Evolutionary conservation across 2,329 filamentous ascomycete species (phyloP).

Genomic region (Fusarium humuli): DNA sequence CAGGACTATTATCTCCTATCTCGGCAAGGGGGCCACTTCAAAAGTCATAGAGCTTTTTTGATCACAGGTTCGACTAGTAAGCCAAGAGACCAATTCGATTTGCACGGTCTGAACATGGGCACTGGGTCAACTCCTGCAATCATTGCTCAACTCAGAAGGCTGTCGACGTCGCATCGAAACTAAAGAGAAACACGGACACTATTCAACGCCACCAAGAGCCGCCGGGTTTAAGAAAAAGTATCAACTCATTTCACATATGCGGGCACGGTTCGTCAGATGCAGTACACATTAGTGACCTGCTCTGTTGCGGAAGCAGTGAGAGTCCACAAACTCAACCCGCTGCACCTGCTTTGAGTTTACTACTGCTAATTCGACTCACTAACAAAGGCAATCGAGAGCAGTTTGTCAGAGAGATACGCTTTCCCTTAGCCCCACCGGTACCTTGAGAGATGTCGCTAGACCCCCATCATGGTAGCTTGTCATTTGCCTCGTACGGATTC

Average conservation of each 20-base stretch:
- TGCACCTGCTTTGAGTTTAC: slow-evolving; percentile 15
- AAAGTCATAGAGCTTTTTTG: neutral
- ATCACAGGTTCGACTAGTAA: slow-evolving; percentile 3
- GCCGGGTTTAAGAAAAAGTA: slow-evolving; percentile 22
- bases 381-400: slow-evolving; percentile 1
- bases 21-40: neutral
- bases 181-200: slow-evolving; percentile 20
- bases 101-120: neutral
- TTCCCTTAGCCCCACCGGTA: neutral
- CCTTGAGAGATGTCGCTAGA: slow-evolving; percentile 3
- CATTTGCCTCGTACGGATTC: slow-evolving; percentile 26
- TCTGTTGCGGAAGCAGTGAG: neutral
- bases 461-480: slow-evolving; percentile 22
- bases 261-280: neutral
- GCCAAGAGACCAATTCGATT: neutral
- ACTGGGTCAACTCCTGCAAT: neutral
- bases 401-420: neutral
- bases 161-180: neutral
- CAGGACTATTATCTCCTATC: neutral
- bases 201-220: slow-evolving; percentile 30
- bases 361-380: neutral
- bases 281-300: neutral
- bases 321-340: neutral
- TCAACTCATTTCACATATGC: slow-evolving; percentile 2
- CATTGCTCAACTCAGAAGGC: neutral